Base-by-base conservation (phyloP, 2,329 filamentous ascomycete species). In the Aspergillus ochraceoroseus region DNA sequence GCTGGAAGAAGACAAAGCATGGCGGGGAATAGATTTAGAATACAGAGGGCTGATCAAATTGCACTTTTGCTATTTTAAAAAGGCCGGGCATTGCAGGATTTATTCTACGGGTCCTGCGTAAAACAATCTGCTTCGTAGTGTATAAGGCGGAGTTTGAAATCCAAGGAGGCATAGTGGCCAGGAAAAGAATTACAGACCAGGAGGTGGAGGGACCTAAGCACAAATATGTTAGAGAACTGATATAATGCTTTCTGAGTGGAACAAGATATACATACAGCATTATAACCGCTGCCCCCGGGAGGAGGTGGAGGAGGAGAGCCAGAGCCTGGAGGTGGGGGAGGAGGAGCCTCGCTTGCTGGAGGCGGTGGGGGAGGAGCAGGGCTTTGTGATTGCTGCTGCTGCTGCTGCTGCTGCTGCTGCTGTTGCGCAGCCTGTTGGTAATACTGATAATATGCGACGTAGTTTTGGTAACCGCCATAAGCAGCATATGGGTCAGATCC, bases 381-480 rank as follows among this genome's bases (percentile, higher is more conserved):
- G 26, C 71, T 72, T 25, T 73, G 51, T 5, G 48, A 46, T 61
- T 45, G 36, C 20, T 22, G 20, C 9, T 22, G 20, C 20, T 22
- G 20, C 20, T 22, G 72, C 64, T 47, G 72, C 59, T 62, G 59
- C 39, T 65, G 64, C 39, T 71, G 69, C 38, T 74, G 67, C 45
- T 72, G 66, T 32, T 65, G 70, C 32, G 72, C 71, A 53, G 77
- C 75, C 55, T 86, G 81, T 58, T 86, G 80, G 54, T 87, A 87
- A 65, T 85, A 82, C 53, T 85, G 82, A 49, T 73, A 75, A 55
- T 75, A 74, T 19, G 71, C 70, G 32, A 74, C 60, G 46, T 75
- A 86, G 69, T 83, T 85, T 53, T 82, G 77, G 65, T 92, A 95
- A 39, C 90, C 90, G 47, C 90, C 90, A 54, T 92, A 95, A 6